A percentile compares a stretch with the other conserved stretches of the same genome.
These are phyloP conservation scores for Colletotrichum sp. DNA, from an alignment of 2,329 filamentous ascomycete genomes.

Conservation along the genomic window DNA sequence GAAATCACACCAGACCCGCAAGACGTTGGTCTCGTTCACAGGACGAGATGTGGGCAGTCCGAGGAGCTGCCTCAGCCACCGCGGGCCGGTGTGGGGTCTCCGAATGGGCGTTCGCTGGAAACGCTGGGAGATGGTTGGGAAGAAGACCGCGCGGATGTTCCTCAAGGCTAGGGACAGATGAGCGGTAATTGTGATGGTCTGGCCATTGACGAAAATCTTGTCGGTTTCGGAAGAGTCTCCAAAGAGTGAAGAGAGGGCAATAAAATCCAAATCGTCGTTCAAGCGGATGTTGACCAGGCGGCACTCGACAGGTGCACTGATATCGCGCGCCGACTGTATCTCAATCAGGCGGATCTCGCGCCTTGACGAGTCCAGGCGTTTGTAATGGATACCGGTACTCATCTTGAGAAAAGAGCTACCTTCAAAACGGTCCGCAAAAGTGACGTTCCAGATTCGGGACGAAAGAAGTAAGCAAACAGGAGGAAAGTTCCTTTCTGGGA, in stretches of 20 bases:
- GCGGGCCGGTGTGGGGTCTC: conserved; percentile 19
- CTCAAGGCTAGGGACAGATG: conserved; percentile 33
- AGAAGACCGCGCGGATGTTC: conserved; percentile 36
- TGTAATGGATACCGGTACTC: conserved; percentile 14
- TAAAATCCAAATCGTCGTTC: conserved; percentile 27
- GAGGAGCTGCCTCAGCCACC: conserved; percentile 24
- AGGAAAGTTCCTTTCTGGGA: not conserved
- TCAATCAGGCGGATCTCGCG: conserved; percentile 37
- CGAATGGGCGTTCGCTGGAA: conserved; percentile 18
- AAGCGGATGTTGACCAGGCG: conserved; percentile 34
- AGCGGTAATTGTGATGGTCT: conserved; percentile 27
- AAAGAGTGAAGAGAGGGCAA: conserved; percentile 33
- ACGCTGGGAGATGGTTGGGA: conserved; percentile 25
- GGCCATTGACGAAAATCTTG: conserved; percentile 30
- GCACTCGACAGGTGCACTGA: conserved; percentile 33
- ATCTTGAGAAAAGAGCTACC: not conserved
- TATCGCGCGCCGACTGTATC: conserved; percentile 29
- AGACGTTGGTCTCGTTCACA: not conserved
- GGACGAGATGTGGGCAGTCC: conserved; percentile 14
- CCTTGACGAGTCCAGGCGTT: conserved; percentile 23
- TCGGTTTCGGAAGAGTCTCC: conserved; percentile 32
- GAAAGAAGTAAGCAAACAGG: not conserved
- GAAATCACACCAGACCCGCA: conserved; percentile 35
- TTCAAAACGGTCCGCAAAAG: not conserved
- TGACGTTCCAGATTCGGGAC: not conserved